Base-by-base conservation (phyloP, 805 yeast species). In the Crinitomyces ghanaensis region DNA sequence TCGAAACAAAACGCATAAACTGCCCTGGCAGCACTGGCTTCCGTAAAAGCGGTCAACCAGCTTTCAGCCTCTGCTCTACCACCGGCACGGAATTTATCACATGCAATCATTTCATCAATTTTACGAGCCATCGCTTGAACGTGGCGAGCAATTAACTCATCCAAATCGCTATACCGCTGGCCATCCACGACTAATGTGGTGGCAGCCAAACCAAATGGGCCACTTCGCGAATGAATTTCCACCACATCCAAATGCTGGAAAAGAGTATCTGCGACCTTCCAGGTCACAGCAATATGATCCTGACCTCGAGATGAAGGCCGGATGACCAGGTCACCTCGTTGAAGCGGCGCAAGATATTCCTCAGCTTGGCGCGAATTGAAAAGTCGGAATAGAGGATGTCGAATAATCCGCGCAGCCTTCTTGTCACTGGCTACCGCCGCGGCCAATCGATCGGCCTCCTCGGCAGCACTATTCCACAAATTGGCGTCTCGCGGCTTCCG, bases 301-400 rank as follows among this genome's bases (percentile, higher is more conserved):
- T 71, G 66, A 27, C 98, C 98, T 41, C 77, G 74, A 6, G 94
- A 83, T 0, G 96, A 84, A 13, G 97, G 99, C 45, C 99, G 72
- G 36, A 91, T 80, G 14, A 91, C 94, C 59, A 84, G 72, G 46
- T 83, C 94, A 34, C 99, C 99, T 43, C 86, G 77, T 27, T 77
- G 72, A 52, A 79, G 71, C 16, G 95, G 82, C 14, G 95, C 95
- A 48, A 91, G 68, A 45, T 70, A 85, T 45, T 81, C 93, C 56
- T 88, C 97, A 1, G 99, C 97, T 62, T 91, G 95, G 36, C 65
- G 67, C 39, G 80, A 70, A 46, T 74, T 80, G 62, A 86, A 78
- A 41, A 82, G 78, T 46, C 74, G 79, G 69, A 82, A 91, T 53
- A 79, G 71, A 24, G 95, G 93, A 62, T 91, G 98, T 53, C 85